A percentile compares a stretch with the other conserved stretches of the same genome.
These are phyloP conservation scores for Neostapfia colusana DNA, from an alignment of 176 grass and related monocot genomes.

Conservation along the genomic window DNA sequence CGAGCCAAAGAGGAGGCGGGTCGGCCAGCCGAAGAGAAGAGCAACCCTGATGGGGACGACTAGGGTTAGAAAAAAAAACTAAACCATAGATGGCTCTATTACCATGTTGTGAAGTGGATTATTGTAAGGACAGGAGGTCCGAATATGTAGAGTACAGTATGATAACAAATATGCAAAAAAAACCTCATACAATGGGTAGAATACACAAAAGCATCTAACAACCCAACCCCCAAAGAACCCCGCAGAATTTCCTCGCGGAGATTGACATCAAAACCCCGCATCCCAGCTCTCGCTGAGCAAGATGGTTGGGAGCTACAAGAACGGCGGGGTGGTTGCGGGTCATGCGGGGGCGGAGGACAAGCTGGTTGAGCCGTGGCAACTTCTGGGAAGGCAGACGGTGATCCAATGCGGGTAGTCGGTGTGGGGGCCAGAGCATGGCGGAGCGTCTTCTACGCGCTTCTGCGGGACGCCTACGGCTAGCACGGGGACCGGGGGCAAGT, in stretches of 20 bases:
- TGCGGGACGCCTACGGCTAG: constrained; percentile 85
- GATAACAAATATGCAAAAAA: too few species aligned
- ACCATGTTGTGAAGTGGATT: too few species aligned
- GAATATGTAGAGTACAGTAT: too few species aligned
- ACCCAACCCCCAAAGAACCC: too few species aligned
- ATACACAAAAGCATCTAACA: too few species aligned
- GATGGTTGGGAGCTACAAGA: constrained; percentile 58
- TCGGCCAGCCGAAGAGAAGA: too few species aligned
- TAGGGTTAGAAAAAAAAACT: too few species aligned
- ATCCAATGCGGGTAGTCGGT: constrained; percentile 65
- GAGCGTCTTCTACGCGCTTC: constrained; percentile 75
- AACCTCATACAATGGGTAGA: too few species aligned
- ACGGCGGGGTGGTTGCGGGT: constrained; percentile 15
- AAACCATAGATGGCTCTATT: too few species aligned
- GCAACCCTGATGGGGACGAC: too few species aligned
- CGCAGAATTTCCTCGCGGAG: constrained; percentile 34
- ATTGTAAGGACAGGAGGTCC: too few species aligned
- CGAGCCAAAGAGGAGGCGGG: too few species aligned
- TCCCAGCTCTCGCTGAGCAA: neutral
- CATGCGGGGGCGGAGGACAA: constrained; percentile 55
- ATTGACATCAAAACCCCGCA: neutral
- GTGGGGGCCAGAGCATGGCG: constrained; percentile 91
- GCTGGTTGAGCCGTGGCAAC: constrained; percentile 78
- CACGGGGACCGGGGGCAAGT: constrained; percentile 82
- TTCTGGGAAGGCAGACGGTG: constrained; percentile 71